Base-by-base conservation (phyloP, 2,329 filamentous ascomycete species). In the Elsinoe necatrix region DNA sequence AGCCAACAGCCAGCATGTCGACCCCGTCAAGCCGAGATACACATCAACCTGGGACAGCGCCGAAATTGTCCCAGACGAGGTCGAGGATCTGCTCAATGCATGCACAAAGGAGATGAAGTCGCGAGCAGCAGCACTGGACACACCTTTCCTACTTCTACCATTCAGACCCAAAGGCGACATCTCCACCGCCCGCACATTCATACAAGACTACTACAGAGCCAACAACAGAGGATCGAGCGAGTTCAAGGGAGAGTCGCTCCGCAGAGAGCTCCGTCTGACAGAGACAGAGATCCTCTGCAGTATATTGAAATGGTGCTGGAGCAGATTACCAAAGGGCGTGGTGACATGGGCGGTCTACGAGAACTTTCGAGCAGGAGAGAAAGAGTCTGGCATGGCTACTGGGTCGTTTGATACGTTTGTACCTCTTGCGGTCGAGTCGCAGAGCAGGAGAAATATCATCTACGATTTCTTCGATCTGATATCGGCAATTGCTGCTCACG, bases 291-390 rank as follows among this genome's bases (percentile, higher is more conserved):
- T 95, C 57, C 81, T 98, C 55, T 91, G 90, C 62, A 93, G 91
- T 65, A 90, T 96, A 41, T 79, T 93, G 62, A 98, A 97, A 76
- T 98, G 93, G 93, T 97, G 92, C 72, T 98, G 93, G 93, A 91
- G 89, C 69, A 83, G 93, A 73, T 77, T 98, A 52, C 83, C 86
- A 41, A 89, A 90, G 58, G 93, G 93, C 66, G 84, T 98, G 12
- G 91, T 98, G 34, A 90, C 89, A 58, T 97, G 93, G 93, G 90
- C 96, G 66, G 89, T 89, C 41, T 98, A 98, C 68, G 91, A 97
- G 69, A 80, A 95, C 20, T 98, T 98, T 78, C 90, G 87, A 66
- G 85, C 95, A 62, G 93, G 93, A 68, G 93, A 98, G 75, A 82
- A 86, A 77, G 93, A 97, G 73, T 95, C 93, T 4, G 85, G 87